These are phyloP conservation scores for Cupressus sempervirens DNA, from an alignment of 75 land plant genomes.

Conservation along the genomic window DNA sequence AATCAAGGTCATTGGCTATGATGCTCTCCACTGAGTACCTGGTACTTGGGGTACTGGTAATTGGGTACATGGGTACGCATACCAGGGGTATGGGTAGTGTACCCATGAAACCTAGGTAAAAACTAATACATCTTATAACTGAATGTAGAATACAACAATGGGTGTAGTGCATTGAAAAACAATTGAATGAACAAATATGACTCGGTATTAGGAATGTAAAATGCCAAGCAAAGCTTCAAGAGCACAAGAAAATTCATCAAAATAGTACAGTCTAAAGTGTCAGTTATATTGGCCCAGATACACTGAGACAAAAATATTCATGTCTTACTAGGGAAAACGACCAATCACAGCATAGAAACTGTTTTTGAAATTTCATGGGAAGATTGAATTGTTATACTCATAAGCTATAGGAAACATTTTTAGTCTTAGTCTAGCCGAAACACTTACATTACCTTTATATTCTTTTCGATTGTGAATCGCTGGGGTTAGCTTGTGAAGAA, in stretches of 20 bases:
- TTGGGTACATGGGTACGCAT: too few relatives aligned
- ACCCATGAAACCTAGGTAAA: too few relatives aligned
- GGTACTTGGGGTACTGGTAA: too few relatives aligned
- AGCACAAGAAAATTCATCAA: background rate
- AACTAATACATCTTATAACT: background rate
- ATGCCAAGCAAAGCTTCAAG: background rate
- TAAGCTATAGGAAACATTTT: background rate
- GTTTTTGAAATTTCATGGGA: background rate
- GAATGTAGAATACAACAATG: background rate
- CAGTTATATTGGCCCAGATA: background rate
- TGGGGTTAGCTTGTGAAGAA: background rate
- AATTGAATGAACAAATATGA: background rate
- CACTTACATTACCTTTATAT: background rate
- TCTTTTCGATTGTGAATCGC: background rate
- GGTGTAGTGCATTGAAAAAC: background rate
- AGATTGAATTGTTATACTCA: background rate
- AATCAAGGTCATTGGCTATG: too few relatives aligned
- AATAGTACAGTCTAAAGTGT: background rate
- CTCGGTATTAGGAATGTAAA: background rate
- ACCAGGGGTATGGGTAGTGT: too few relatives aligned
- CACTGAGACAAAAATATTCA: background rate
- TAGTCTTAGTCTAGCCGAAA: background rate
- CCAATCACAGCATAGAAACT: background rate
- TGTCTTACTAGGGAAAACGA: background rate
- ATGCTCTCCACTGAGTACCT: too few relatives aligned